A percentile compares a stretch with the other conserved stretches of the same genome.
Evolutionary conservation across 108 stramenopile species (phyloP).

Genomic region (Skeletonema potamos): DNA sequence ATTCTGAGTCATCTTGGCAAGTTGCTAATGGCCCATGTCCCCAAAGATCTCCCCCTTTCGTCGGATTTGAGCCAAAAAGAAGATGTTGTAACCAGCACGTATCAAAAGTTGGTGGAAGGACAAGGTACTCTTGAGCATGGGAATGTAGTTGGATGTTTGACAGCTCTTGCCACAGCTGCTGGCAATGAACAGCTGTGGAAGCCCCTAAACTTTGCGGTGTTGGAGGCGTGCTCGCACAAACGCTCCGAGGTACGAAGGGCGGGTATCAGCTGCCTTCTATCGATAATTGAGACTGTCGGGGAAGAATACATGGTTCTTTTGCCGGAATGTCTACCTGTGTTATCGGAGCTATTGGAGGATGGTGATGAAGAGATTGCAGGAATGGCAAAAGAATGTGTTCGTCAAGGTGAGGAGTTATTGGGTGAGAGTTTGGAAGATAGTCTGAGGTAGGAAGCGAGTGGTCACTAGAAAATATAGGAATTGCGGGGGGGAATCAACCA

Average conservation of each 20-base stretch:
- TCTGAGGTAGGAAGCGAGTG: constrained; percentile 45
- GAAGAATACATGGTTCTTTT: constrained; percentile 93
- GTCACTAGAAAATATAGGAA: no score
- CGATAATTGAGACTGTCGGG: constrained; percentile 79
- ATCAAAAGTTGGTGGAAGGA: constrained; percentile 62
- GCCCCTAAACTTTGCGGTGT: constrained; percentile 82
- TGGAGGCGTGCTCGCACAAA: constrained; percentile 71
- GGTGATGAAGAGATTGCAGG: constrained; percentile 76
- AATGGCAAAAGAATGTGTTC: constrained; percentile 78
- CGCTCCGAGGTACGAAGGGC: constrained; percentile 77
- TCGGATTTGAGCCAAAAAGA: constrained; percentile 21
- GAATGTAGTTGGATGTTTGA: constrained; percentile 70
- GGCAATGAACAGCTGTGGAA: constrained; percentile 92
- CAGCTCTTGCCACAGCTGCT: constrained; percentile 79
- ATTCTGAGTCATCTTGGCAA: constrained; percentile 74
- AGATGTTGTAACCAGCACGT: constrained; percentile 27
- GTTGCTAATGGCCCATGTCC: constrained; percentile 59
- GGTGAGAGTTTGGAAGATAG: constrained; percentile 85
- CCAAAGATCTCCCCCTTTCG: constrained; percentile 39
- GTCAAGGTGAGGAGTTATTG: constrained; percentile 80
- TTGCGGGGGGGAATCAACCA: no score
- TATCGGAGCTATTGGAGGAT: constrained; percentile 87
- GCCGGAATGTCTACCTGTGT: constrained; percentile 87
- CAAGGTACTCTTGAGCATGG: constrained; percentile 57
- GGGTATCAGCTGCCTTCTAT: constrained; percentile 73